phyloP scores from a whole-genome alignment of 163 green algal species.

The Chloromonas sp. region DNA sequence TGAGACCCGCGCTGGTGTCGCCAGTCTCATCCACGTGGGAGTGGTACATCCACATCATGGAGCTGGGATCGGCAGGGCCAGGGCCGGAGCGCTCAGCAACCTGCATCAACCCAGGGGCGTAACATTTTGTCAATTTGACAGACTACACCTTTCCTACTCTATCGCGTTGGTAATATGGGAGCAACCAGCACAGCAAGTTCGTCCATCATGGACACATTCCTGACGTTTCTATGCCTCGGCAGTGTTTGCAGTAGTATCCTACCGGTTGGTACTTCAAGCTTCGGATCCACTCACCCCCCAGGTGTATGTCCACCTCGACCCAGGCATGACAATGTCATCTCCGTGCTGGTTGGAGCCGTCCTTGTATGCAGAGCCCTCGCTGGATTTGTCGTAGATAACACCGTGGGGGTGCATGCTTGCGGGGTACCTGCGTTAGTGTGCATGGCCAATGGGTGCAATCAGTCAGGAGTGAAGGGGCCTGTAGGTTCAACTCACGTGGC shows the following conservation, averaged over 20 bases:
- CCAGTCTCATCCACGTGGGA: conserved; percentile 43
- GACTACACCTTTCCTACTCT: too few relatives aligned
- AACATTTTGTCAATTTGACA: too few relatives aligned
- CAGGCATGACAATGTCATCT: conserved; percentile 48
- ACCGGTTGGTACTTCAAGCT: too few relatives aligned
- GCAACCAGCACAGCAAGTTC: too few relatives aligned
- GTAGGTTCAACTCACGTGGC: too few relatives aligned
- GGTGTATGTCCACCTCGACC: conserved; percentile 42
- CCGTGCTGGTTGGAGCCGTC: conserved; percentile 42
- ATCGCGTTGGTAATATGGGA: too few relatives aligned
- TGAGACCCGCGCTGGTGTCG: conserved; percentile 66
- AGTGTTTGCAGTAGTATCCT: too few relatives aligned
- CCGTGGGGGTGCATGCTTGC: conserved; percentile 56
- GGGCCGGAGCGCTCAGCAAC: conserved; percentile 62
- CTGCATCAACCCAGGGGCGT: background rate
- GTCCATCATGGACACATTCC: too few relatives aligned
- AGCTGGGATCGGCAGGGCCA: conserved; percentile 51
- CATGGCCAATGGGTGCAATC: too few relatives aligned
- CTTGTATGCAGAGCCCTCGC: conserved; percentile 64
- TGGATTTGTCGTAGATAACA: conserved; percentile 68
- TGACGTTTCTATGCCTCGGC: too few relatives aligned
- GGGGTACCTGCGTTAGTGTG: background rate
- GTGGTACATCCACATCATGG: conserved; percentile 80
- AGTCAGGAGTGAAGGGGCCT: too few relatives aligned
- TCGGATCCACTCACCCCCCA: conserved; percentile 27